phyloP scores from a whole-genome alignment of 306 rosid species.

The Cicer yamashitae region DNA sequence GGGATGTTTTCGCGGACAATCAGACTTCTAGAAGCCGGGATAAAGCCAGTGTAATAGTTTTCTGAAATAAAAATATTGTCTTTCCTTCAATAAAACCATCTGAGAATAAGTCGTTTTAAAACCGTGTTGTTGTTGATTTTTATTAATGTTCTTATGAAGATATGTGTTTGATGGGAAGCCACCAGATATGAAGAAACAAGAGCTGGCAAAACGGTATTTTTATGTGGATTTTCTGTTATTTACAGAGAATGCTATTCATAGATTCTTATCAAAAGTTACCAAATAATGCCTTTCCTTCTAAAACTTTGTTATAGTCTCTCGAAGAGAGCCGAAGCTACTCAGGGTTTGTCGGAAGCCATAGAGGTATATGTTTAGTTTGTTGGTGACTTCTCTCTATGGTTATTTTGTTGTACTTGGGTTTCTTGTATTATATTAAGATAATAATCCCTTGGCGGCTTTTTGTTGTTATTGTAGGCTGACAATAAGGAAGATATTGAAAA shows the following conservation, averaged over 20 bases:
- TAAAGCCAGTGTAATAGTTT: conserved; percentile 77
- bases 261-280: neutral
- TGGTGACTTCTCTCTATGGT: neutral
- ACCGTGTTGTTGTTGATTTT: conserved; percentile 17
- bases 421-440: conserved; percentile 7
- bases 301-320: conserved; percentile 58
- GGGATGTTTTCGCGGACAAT: conserved; percentile 95
- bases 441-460: conserved; percentile 38
- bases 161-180: conserved; percentile 97
- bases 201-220: conserved; percentile 89
- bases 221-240: conserved; percentile 28
- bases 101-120: neutral
- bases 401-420: conserved; percentile 15
- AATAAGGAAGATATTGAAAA: conserved; percentile 94
- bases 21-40: conserved; percentile 94
- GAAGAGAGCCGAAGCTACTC: conserved; percentile 82
- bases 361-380: conserved; percentile 57
- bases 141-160: conserved; percentile 46
- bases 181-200: conserved; percentile 89
- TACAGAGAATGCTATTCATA: neutral
- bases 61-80: neutral
- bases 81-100: conserved; percentile 19
- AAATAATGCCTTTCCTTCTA: conserved; percentile 27
- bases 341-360: conserved; percentile 72
- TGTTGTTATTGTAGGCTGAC: conserved; percentile 60